phyloP scores from a whole-genome alignment of 805 yeast species.

The Candida dendrica region DNA sequence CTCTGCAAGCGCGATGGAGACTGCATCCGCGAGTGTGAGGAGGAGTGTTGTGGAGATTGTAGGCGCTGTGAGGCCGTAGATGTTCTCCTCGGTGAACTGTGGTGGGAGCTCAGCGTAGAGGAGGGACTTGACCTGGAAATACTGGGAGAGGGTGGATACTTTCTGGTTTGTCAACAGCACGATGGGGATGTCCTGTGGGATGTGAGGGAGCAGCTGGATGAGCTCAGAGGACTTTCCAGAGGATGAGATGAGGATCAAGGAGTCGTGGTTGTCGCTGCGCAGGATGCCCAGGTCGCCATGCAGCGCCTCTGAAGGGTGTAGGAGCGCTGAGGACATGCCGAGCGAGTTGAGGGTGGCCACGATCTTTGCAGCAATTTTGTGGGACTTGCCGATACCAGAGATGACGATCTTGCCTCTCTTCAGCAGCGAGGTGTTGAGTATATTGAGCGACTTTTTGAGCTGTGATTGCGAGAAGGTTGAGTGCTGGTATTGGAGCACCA shows the following conservation, averaged over 20 bases:
- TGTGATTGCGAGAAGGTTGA: slow-evolving; percentile 40
- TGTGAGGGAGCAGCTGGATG: slow-evolving; percentile 40
- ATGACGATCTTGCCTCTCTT: slow-evolving; percentile 64
- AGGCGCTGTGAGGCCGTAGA: slow-evolving; percentile 81
- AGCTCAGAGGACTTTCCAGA: slow-evolving; percentile 84
- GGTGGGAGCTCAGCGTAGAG: slow-evolving; percentile 58
- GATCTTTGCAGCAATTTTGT: slow-evolving; percentile 68
- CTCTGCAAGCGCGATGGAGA: slow-evolving; percentile 67
- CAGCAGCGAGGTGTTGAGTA: slow-evolving; percentile 27
- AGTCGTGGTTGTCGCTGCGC: slow-evolving; percentile 44
- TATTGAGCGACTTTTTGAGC: slow-evolving; percentile 34
- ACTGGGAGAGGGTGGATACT: slow-evolving; percentile 45
- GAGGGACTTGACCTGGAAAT: slow-evolving; percentile 42
- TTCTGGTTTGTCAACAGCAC: slow-evolving; percentile 59
- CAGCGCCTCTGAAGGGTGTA: slow-evolving; percentile 84
- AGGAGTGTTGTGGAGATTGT: slow-evolving; percentile 78
- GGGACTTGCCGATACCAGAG: slow-evolving; percentile 82
- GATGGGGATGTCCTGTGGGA: slow-evolving; percentile 45
- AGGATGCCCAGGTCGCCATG: slow-evolving; percentile 86
- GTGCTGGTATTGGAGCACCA: slow-evolving; percentile 37
- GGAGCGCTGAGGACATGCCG: slow-evolving; percentile 54
- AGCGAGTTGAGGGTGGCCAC: slow-evolving; percentile 81
- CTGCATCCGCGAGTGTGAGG: slow-evolving; percentile 70
- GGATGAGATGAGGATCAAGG: slow-evolving; percentile 61
- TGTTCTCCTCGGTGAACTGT: slow-evolving; percentile 44